Conservation (phyloP, 352 stramenopile species). For the Phytopythium litorale region DNA sequence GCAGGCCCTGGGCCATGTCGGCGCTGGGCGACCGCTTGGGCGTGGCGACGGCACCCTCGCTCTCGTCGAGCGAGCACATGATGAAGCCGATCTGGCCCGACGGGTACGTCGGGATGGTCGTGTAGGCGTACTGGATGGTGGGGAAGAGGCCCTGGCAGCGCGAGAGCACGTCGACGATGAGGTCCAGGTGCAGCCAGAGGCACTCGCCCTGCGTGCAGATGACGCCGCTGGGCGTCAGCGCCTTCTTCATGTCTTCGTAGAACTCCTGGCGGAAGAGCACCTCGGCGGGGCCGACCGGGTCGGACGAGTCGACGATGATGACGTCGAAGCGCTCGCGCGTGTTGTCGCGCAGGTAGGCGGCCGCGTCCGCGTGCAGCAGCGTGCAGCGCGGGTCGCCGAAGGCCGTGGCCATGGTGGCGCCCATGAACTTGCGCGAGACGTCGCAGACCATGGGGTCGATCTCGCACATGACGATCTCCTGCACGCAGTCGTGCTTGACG, state of each 20-base stretch:
- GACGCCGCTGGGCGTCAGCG: conserved; percentile 81
- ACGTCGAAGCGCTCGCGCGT: conserved; percentile 91
- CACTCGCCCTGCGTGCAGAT: conserved; percentile 96
- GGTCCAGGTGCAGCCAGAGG: conserved; percentile 97
- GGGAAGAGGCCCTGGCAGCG: conserved; percentile 90
- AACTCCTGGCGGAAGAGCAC: conserved; percentile 95
- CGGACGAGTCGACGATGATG: conserved; percentile 97
- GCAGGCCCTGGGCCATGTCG: conserved; percentile 69
- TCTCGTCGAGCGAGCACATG: conserved; percentile 83
- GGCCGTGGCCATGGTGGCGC: conserved; percentile 85
- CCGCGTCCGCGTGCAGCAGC: conserved; percentile 91
- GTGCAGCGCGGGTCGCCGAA: conserved; percentile 96
- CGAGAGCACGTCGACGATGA: conserved; percentile 95
- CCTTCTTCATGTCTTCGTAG: conserved; percentile 93
- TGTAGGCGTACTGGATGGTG: conserved; percentile 98
- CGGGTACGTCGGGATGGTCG: conserved; percentile 98
- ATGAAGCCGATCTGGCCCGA: conserved; percentile 99
- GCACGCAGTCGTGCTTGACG: conserved; percentile 89
- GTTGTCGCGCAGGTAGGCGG: conserved; percentile 85
- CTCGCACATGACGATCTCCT: conserved; percentile 98
- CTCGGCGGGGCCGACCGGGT: conserved; percentile 94
- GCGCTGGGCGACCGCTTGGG: conserved; percentile 60
- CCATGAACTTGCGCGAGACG: conserved; percentile 93
- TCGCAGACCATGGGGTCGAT: conserved; percentile 98
- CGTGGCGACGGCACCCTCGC: conserved; percentile 45